Evolutionary conservation across 345 rosid species (phyloP).

Genomic region (Moringa oleifera): DNA sequence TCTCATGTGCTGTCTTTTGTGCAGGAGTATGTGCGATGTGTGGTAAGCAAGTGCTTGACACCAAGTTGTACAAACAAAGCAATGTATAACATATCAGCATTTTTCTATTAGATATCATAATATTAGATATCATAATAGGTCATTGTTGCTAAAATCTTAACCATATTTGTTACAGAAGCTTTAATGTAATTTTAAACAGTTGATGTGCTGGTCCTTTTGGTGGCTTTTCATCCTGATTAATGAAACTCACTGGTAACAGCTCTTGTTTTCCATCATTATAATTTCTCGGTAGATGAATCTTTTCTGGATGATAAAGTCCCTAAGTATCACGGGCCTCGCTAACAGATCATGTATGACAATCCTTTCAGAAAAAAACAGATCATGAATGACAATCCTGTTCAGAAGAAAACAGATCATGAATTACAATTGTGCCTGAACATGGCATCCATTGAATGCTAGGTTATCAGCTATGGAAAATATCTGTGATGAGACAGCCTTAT

Average conservation of each 20-base stretch:
- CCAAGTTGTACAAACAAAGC: constrained; percentile 95
- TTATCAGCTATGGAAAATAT: too few relatives aligned
- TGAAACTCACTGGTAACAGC: background rate
- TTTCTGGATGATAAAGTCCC: too few relatives aligned
- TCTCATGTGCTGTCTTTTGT: constrained; percentile 14
- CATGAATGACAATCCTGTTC: too few relatives aligned
- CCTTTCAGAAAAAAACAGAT: too few relatives aligned
- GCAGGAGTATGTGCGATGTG: constrained; percentile 98
- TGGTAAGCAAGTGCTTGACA: constrained; percentile 97
- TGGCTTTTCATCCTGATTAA: background rate
- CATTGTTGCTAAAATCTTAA: background rate
- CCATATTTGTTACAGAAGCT: background rate
- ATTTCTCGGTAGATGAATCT: too few relatives aligned
- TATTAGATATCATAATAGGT: constrained; percentile 1
- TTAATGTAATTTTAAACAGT: constrained; percentile 6
- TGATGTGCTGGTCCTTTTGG: background rate
- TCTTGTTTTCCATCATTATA: too few relatives aligned
- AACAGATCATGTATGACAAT: too few relatives aligned
- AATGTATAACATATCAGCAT: constrained; percentile 43
- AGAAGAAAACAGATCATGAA: too few relatives aligned
- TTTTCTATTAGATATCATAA: constrained; percentile 5
- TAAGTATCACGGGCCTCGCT: too few relatives aligned
- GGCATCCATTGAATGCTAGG: too few relatives aligned
- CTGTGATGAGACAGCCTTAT: too few relatives aligned
- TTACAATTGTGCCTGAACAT: too few relatives aligned